Conservation (phyloP, 2,329 filamentous ascomycete genomes). For the Monilinia fructicola region DNA sequence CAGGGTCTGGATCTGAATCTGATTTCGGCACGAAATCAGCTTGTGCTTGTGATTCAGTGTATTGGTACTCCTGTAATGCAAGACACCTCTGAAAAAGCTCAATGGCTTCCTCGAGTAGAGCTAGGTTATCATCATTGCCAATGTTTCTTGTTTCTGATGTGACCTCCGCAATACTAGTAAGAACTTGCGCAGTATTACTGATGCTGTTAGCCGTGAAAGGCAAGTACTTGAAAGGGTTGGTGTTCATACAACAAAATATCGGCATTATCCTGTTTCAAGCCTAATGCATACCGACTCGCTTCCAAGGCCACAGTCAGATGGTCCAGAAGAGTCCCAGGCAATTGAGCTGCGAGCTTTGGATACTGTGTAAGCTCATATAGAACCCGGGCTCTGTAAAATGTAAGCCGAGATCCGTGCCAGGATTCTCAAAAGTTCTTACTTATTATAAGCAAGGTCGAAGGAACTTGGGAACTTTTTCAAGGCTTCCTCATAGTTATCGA, state of each 20-base stretch:
- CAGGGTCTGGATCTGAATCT: conserved; percentile 40
- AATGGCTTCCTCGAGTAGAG: conserved; percentile 58
- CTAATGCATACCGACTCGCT: conserved; percentile 62
- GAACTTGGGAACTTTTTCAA: conserved; percentile 58
- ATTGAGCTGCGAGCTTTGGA: conserved; percentile 57
- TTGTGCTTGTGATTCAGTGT: conserved; percentile 46
- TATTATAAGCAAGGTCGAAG: conserved; percentile 75
- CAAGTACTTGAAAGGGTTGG: not conserved
- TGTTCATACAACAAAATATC: conserved; percentile 59
- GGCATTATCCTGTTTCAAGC: conserved; percentile 60
- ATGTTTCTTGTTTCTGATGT: conserved; percentile 47
- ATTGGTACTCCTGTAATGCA: conserved; percentile 51
- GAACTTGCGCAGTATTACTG: conserved; percentile 66
- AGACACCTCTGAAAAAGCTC: conserved; percentile 59
- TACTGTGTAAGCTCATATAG: conserved; percentile 70
- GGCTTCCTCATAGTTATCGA: conserved; percentile 65
- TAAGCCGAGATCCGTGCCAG: conserved; percentile 25
- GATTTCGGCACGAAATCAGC: conserved; percentile 28
- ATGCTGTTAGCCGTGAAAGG: conserved; percentile 20
- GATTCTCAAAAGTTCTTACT: conserved; percentile 47
- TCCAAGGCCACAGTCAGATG: conserved; percentile 59
- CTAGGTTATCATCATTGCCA: conserved; percentile 47
- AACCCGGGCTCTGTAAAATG: conserved; percentile 56
- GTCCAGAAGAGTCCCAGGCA: conserved; percentile 54
- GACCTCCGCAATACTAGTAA: conserved; percentile 64